Percentiles rank a stretch among this genome's conserved stretches.
These are phyloP conservation scores for Tuber aestivum DNA, from an alignment of 495 filamentous ascomycete genomes.

Conservation along the genomic window DNA sequence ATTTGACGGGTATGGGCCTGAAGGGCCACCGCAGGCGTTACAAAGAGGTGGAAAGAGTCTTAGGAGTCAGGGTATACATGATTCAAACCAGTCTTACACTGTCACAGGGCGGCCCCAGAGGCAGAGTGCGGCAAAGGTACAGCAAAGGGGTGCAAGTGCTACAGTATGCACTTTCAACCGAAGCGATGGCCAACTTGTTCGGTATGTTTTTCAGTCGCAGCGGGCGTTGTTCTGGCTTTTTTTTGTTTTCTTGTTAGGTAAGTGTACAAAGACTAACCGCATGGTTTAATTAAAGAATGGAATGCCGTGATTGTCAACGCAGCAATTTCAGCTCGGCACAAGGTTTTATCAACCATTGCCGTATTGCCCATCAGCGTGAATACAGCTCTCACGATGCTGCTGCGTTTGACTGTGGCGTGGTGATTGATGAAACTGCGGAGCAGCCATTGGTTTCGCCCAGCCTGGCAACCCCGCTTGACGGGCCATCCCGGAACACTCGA, in stretches of 20 bases:
- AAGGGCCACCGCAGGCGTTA: conserved; percentile 17
- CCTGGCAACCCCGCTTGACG: conserved; percentile 32
- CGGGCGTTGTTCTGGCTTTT: not conserved
- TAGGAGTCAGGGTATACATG: conserved; percentile 27
- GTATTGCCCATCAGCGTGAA: conserved; percentile 83
- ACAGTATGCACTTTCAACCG: conserved; percentile 38
- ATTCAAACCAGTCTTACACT: conserved; percentile 44
- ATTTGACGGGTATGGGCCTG: conserved; percentile 61
- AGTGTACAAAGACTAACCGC: conserved; percentile 9
- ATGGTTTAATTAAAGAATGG: conserved; percentile 54
- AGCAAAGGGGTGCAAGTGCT: conserved; percentile 33
- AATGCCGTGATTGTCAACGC: conserved; percentile 80
- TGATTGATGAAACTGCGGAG: conserved; percentile 56
- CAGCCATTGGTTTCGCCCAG: conserved; percentile 21
- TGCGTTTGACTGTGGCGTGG: conserved; percentile 77
- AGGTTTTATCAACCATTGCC: conserved; percentile 97
- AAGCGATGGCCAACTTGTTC: conserved; percentile 36
- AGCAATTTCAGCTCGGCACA: conserved; percentile 92
- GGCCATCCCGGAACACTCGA: conserved; percentile 40
- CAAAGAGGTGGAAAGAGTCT: conserved; percentile 26
- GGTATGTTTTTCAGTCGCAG: conserved; percentile 29
- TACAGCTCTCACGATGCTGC: conserved; percentile 93
- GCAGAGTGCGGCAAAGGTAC: conserved; percentile 39
- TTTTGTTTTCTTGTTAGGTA: not conserved
- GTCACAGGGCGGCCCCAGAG: conserved; percentile 54